Evolutionary conservation across 805 yeast species (phyloP).

Genomic region (Candida odintsovae): DNA sequence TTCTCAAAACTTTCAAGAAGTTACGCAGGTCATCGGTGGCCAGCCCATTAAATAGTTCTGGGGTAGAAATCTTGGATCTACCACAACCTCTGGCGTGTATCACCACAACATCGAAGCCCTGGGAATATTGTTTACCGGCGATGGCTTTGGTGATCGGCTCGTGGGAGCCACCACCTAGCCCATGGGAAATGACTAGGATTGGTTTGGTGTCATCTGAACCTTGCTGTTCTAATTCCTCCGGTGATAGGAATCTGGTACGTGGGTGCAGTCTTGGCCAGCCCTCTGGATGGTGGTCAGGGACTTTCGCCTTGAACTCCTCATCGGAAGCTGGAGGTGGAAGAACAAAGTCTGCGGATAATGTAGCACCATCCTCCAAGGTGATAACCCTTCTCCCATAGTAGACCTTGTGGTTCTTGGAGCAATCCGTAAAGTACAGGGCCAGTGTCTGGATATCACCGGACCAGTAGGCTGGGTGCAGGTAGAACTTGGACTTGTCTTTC

Average conservation of each 20-base stretch:
- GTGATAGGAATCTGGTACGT: constrained; percentile 55
- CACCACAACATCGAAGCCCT: constrained; percentile 52
- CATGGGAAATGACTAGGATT: constrained; percentile 58
- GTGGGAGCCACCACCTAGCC: constrained; percentile 76
- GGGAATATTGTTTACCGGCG: constrained; percentile 35
- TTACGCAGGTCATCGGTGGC: constrained; percentile 67
- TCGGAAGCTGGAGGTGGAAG: constrained; percentile 31
- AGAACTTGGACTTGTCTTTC: constrained; percentile 40
- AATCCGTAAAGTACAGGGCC: constrained; percentile 49
- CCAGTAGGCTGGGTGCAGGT: constrained; percentile 57
- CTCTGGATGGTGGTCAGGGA: constrained; percentile 38
- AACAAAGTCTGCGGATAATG: constrained; percentile 71
- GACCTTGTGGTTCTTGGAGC: constrained; percentile 45
- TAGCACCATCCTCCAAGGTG: constrained; percentile 58
- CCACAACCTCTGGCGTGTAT: constrained; percentile 75
- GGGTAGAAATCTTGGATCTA: constrained; percentile 64
- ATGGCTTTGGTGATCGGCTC: constrained; percentile 65
- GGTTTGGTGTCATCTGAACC: constrained; percentile 40
- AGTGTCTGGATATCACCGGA: constrained; percentile 78
- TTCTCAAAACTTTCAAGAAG: constrained; percentile 43
- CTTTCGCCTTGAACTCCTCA: constrained; percentile 27
- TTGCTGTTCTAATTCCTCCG: constrained; percentile 33
- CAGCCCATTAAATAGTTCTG: constrained; percentile 59
- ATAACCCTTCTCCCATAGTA: constrained; percentile 72
- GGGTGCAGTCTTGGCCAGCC: constrained; percentile 61